Evolutionary conservation across 2,329 filamentous ascomycete species (phyloP).

Genomic region (Botryotinia globosa): DNA sequence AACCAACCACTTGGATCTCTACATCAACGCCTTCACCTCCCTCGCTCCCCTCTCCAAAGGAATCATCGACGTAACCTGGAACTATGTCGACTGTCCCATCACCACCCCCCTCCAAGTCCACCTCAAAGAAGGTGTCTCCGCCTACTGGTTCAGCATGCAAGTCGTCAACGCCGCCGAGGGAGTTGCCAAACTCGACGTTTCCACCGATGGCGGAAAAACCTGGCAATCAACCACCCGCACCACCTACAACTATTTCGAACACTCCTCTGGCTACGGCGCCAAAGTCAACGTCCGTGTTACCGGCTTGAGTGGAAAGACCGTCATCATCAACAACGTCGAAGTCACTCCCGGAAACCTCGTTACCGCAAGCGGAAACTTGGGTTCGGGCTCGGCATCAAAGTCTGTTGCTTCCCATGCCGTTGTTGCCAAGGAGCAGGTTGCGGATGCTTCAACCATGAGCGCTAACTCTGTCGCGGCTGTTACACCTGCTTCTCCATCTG

Average conservation of each 20-base stretch:
- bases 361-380: conserved; percentile 34
- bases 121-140: conserved; percentile 52
- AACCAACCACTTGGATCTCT: conserved; percentile 55
- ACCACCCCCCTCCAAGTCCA: conserved; percentile 48
- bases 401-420: background rate
- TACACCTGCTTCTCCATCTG: background rate
- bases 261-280: conserved; percentile 54
- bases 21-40: conserved; percentile 48
- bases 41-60: conserved; percentile 47
- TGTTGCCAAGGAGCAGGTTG: no score
- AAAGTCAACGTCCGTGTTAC: conserved; percentile 57
- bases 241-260: conserved; percentile 62
- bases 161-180: conserved; percentile 61
- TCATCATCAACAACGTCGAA: conserved; percentile 52
- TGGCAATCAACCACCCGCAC: conserved; percentile 56
- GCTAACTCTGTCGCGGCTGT: background rate
- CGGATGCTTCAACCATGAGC: background rate
- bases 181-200: conserved; percentile 57
- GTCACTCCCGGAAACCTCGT: conserved; percentile 34
- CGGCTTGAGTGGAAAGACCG: conserved; percentile 48
- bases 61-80: conserved; percentile 50
- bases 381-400: background rate
- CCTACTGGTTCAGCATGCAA: conserved; percentile 60
- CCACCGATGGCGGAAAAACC: conserved; percentile 55
- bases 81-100: conserved; percentile 51